Evolutionary conservation across 345 rosid species (phyloP), one percentile per base, ranked within the genome.

Genomic region (Physaria fendleri): DNA sequence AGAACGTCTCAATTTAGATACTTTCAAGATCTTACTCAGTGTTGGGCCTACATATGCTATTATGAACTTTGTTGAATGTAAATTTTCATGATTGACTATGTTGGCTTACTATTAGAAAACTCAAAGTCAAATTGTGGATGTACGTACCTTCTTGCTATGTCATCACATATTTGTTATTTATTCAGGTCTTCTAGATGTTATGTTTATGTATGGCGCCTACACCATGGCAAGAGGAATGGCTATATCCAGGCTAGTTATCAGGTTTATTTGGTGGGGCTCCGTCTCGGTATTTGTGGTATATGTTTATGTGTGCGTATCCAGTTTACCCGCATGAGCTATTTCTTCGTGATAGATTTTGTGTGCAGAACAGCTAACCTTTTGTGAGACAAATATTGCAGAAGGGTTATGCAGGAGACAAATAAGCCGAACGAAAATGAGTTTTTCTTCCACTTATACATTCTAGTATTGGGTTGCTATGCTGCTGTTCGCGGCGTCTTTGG

Each of bases 171-270:
- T 70, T 64, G 55, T 45, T 65, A 42, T 72, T 39, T 35, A 17
- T 41, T 43, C 71, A 93, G 99, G 90, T 74, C 77, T 76, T 79
- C 77, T 89, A 53, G 99, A 93, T 75, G 94, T 87, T 50, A 47
- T 93, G 63, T 92, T 93, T 65, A 93, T 81, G 90, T 87, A 71
- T 73, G 99, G 99, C 46, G 97, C 99, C 20, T 93, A 93, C 76
- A 65, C 80, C 52, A 79, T 89, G 15, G 84, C 97, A 7, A 81
- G 97, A 77, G 99, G 90, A 79, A 89, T 93, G 99, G 99, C 99
- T 55, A 82, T 93, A 69, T 89, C 99, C 30, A 83, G 97, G 75
- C 76, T 93, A 46, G 77, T 93, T 67, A 89, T 93, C 63, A 76
- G 80, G 69, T 89, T 93, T 66, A 77, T 93, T 67, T 93, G 97